Percentiles rank a stretch among this genome's conserved stretches.
phyloP scores from a whole-genome alignment of 371 early-diverging fungal genomes.

The Rhizopus microsporus region DNA sequence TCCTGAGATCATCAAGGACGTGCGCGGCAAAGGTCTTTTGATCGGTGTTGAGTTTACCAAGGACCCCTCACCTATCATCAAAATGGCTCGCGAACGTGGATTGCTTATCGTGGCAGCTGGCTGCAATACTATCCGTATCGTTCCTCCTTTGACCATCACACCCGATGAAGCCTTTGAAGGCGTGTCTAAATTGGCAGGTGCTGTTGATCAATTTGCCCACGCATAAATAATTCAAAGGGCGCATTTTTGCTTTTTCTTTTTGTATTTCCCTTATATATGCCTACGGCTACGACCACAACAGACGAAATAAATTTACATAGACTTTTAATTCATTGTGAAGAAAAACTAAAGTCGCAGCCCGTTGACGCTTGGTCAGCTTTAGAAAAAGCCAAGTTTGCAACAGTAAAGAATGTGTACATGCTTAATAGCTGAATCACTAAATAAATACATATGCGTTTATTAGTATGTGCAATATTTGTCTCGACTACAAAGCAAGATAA shows the following conservation, averaged over 20 bases:
- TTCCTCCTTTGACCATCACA: constrained; percentile 82
- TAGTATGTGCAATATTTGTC: constrained; percentile 25
- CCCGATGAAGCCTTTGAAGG: constrained; percentile 71
- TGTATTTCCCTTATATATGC: background rate
- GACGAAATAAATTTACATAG: constrained; percentile 40
- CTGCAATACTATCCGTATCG: constrained; percentile 84
- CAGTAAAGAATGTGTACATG: constrained; percentile 19
- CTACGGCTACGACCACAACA: constrained; percentile 3
- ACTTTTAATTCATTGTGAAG: constrained; percentile 36
- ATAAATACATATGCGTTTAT: background rate
- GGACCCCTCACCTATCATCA: constrained; percentile 72
- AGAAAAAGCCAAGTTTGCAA: constrained; percentile 39
- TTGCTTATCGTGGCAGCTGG: constrained; percentile 89
- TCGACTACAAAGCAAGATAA: constrained; percentile 5
- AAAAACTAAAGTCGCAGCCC: constrained; percentile 24
- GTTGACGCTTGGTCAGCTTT: constrained; percentile 32
- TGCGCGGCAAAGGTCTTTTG: constrained; percentile 86
- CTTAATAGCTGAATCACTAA: background rate
- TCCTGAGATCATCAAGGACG: constrained; percentile 67
- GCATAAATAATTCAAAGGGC: background rate
- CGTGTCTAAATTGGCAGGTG: constrained; percentile 63
- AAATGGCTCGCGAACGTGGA: constrained; percentile 78
- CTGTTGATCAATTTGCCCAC: constrained; percentile 52
- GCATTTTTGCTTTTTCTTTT: constrained; percentile 3
- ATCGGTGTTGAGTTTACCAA: constrained; percentile 73